Conservation (phyloP, 78 protist genomes). For the Trichosphaerium sp. region DNA sequence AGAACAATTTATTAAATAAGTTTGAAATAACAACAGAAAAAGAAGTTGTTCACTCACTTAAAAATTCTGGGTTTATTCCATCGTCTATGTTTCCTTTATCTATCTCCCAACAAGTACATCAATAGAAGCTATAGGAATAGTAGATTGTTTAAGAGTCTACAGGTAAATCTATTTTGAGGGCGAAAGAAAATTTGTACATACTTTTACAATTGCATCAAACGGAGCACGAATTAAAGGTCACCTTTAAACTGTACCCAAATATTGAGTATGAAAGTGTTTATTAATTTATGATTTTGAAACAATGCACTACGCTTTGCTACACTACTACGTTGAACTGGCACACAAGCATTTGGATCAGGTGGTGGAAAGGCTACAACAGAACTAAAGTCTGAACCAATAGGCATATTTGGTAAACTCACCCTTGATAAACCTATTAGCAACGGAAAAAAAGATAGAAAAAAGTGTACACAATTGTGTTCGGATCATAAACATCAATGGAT, state of each 20-base stretch:
- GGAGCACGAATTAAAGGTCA: slow-evolving; percentile 64
- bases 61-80: neutral
- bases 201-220: slow-evolving; percentile 27
- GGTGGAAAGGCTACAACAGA: no score
- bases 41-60: neutral
- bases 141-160: neutral
- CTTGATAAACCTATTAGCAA: no score
- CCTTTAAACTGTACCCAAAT: slow-evolving; percentile 78
- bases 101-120: slow-evolving; percentile 90
- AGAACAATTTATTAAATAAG: slow-evolving; percentile 8
- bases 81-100: slow-evolving; percentile 35
- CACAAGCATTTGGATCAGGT: no score
- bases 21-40: neutral
- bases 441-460: no score
- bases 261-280: slow-evolving; percentile 72
- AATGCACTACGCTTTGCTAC: no score
- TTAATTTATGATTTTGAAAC: no score
- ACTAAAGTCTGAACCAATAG: no score
- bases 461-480: no score
- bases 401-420: no score
- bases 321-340: no score
- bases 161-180: no score
- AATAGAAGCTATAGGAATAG: slow-evolving; percentile 48
- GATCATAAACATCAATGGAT: no score
- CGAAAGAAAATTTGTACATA: neutral